Conservation (phyloP, 176 grass and related monocot genomes). For the Ensete glaucum region DNA sequence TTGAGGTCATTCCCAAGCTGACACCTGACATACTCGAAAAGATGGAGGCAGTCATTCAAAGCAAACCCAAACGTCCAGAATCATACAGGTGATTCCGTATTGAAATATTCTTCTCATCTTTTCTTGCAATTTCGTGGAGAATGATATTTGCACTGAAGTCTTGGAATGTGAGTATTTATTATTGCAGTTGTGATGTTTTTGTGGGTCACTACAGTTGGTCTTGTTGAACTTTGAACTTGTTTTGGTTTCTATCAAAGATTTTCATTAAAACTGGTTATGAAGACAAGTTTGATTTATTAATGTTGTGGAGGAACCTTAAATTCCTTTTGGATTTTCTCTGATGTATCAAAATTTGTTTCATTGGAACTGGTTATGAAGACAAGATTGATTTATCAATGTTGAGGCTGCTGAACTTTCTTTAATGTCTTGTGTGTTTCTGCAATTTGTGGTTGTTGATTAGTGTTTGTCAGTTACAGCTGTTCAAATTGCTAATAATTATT, state of each 20-base stretch:
- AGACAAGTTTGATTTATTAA: too few species aligned
- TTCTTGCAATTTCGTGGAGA: background rate
- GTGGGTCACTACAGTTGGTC: background rate
- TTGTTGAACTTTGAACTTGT: background rate
- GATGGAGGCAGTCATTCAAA: slow-evolving; percentile 76
- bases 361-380: background rate
- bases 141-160: background rate
- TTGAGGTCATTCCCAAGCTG: slow-evolving; percentile 64
- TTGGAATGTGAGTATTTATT: background rate
- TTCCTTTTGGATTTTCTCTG: background rate
- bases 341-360: background rate
- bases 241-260: too few species aligned
- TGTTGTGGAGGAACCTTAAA: background rate
- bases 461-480: too few species aligned
- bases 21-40: slow-evolving; percentile 74
- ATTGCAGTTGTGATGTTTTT: background rate
- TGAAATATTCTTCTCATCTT: background rate
- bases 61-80: slow-evolving; percentile 82
- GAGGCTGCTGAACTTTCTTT: too few species aligned
- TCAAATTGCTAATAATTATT: too few species aligned
- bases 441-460: too few species aligned
- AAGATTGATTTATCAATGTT: background rate
- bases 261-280: too few species aligned
- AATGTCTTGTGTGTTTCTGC: background rate
- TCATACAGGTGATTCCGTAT: slow-evolving; percentile 57